Conservation (phyloP, 148 eudicot species). For the Rhododendron henanense region DNA sequence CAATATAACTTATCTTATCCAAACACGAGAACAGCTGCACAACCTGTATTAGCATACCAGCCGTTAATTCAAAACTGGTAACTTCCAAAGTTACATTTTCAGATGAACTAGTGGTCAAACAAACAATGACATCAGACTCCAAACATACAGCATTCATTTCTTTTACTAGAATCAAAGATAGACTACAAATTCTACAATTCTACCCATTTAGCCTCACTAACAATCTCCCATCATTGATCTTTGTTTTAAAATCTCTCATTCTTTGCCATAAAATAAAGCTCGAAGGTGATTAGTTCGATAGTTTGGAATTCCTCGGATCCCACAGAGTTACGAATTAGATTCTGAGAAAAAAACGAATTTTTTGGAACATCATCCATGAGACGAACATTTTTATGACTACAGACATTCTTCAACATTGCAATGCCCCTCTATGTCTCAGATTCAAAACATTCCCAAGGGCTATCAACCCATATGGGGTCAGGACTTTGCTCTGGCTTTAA, state of each 20-base stretch:
- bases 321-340: background rate
- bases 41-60: slow-evolving; percentile 43
- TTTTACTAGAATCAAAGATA: background rate
- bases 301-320: background rate
- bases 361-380: background rate
- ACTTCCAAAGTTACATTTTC: background rate
- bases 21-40: slow-evolving; percentile 86
- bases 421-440: background rate
- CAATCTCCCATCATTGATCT: background rate
- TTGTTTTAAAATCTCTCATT: background rate
- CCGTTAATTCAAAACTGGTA: background rate
- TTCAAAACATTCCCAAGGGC: background rate
- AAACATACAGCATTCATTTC: background rate
- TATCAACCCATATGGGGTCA: background rate
- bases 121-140: background rate
- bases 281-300: background rate
- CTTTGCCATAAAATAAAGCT: background rate
- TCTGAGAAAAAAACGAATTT: background rate
- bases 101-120: background rate
- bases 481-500: background rate
- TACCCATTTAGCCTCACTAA: background rate
- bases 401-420: background rate
- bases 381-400: background rate
- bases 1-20: slow-evolving; percentile 89
- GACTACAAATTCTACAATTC: background rate